Base-by-base conservation (phyloP, 441 rosid genomes). In the Pelargonium cotyledonis region DNA sequence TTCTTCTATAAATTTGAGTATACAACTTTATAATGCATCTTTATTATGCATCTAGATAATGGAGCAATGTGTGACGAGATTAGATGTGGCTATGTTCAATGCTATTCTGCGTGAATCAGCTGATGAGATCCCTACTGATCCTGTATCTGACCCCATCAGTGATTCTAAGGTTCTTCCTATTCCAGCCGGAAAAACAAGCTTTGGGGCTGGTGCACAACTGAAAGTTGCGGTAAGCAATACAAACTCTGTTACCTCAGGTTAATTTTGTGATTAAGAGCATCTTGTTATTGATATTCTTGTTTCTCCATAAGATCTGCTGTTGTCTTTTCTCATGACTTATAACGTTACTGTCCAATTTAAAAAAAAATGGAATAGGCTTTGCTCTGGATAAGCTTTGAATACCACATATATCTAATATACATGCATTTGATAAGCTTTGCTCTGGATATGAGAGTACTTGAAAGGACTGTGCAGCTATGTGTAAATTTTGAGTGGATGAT, bases 71-170 rank as follows among this genome's bases (percentile, higher is more conserved):
- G 95, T 94, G 80, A 88, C 92, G 68, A 81, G 97, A 71, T 75
- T 94, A 80, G 99, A 94, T 80, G 96, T 91, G 63, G 97, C 96
- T 62, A 91, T 91, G 92, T 91, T 94, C 84, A 94, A 91, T 82
- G 99, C 99, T 64, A 85, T 94, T 76, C 96, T 91, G 72, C 96
- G 96, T 68, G 97, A 89, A 74, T 88, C 96, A 71, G 84, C 72
- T 73, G 94, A 94, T 65, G 96, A 88, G 65, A 89, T 89, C 65
- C 97, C 99, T 65, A 89, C 96, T 19, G 97, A 94, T 80, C 99
- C 99, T 63, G 88, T 94, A n/a, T 94, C 96, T 75, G 99, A 94
- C 68, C 99, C 99, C 75, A 89, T 91, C 67, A 86, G 90, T 41
- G 86, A 94, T 79, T 72, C 81, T 38, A 85, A 80, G 68, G 94